Percentiles rank a stretch among this genome's conserved stretches.
Conservation (phyloP, 805 yeast species). For the Ogataea zsoltii region DNA sequence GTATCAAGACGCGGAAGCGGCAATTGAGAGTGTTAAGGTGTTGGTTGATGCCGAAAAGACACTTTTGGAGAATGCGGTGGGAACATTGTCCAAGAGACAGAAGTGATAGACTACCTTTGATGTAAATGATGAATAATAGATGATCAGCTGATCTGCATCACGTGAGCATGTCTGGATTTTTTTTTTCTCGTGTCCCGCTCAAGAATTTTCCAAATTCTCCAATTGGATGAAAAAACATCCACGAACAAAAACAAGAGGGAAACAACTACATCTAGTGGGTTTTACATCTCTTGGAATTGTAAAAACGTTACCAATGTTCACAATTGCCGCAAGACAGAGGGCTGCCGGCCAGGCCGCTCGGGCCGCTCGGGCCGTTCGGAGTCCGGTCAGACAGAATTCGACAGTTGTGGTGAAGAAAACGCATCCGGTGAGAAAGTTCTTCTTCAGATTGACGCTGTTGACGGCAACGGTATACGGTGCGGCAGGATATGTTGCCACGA, state of each 20-base stretch:
- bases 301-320: constrained; percentile 10
- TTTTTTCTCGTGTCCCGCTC: constrained; percentile 3
- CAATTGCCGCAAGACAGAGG: constrained; percentile 13
- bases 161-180: background rate
- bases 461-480: constrained; percentile 47
- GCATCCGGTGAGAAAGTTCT: constrained; percentile 29
- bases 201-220: constrained; percentile 11
- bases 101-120: background rate
- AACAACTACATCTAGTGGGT: background rate
- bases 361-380: constrained; percentile 6
- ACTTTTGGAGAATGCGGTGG: background rate
- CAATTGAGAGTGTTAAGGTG: background rate
- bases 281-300: no score
- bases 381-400: constrained; percentile 26
- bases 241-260: constrained; percentile 1
- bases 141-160: background rate
- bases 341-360: constrained; percentile 14
- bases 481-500: constrained; percentile 58
- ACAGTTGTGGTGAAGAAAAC: constrained; percentile 22
- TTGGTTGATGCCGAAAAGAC: background rate
- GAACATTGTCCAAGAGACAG: background rate
- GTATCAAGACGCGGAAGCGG: background rate
- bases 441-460: constrained; percentile 28
- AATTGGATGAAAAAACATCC: constrained; percentile 16
- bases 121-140: background rate